These are phyloP conservation scores for Fraxinus cuspidata DNA, from an alignment of 257 asterid species.

Conservation along the genomic window DNA sequence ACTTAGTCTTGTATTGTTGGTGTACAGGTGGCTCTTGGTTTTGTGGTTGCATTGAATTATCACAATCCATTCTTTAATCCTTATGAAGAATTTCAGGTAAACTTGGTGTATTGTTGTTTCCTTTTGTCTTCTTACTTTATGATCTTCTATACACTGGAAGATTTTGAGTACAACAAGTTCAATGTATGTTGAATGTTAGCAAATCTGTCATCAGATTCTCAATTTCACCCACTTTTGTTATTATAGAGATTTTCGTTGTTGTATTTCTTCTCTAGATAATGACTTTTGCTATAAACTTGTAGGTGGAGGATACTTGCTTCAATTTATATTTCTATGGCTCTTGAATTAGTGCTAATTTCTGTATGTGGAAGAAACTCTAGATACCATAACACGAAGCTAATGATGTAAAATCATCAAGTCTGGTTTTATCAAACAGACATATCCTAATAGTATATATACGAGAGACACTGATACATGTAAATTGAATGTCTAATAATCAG, in stretches of 20 bases:
- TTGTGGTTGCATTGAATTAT: slow-evolving; percentile 87
- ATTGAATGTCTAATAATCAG: neutral
- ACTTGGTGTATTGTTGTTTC: slow-evolving; percentile 3
- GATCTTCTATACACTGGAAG: slow-evolving; percentile 3
- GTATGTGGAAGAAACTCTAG: neutral
- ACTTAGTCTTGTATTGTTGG: slow-evolving; percentile 1
- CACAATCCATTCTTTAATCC: slow-evolving; percentile 87
- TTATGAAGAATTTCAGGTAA: slow-evolving; percentile 96
- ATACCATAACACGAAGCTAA: neutral
- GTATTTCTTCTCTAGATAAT: neutral
- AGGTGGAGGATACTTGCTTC: neutral
- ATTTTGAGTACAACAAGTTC: slow-evolving; percentile 1
- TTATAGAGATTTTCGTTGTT: neutral
- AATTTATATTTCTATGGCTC: neutral
- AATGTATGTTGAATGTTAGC: neutral
- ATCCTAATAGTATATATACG: no score
- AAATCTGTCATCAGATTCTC: neutral
- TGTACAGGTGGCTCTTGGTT: slow-evolving; percentile 79
- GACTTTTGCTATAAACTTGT: neutral
- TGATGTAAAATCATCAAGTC: neutral
- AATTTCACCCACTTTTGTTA: neutral
- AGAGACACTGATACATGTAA: neutral
- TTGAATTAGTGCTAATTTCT: neutral
- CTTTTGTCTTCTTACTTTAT: slow-evolving; percentile 18
- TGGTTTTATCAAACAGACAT: neutral